Evolutionary conservation across 495 filamentous ascomycete genomes (phyloP).

Genomic region (Xylaria curta): DNA sequence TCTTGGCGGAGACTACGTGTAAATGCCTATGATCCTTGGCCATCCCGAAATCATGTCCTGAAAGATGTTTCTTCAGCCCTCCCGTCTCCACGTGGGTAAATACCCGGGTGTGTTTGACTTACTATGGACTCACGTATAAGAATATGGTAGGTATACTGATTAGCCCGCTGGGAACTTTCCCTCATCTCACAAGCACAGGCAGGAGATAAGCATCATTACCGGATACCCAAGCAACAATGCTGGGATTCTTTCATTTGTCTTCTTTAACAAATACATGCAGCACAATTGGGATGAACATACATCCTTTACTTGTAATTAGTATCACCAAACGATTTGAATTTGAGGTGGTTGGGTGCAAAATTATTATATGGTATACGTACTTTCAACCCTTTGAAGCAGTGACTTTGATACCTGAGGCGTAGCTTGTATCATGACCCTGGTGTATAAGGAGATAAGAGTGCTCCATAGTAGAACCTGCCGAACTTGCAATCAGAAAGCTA

Average conservation of each 20-base stretch:
- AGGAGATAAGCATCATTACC: background rate
- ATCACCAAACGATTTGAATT: background rate
- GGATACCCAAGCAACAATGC: background rate
- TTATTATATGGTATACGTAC: background rate
- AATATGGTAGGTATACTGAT: background rate
- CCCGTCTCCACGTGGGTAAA: conserved; percentile 6
- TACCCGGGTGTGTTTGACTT: background rate
- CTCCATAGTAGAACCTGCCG: background rate
- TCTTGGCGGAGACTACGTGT: no score
- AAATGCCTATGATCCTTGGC: background rate
- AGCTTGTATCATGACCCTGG: conserved; percentile 3
- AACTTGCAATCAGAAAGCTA: background rate
- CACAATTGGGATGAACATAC: background rate
- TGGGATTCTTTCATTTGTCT: background rate
- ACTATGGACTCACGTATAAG: background rate
- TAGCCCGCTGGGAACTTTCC: background rate
- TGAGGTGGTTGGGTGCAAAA: background rate
- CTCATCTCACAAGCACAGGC: background rate
- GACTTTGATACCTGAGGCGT: background rate
- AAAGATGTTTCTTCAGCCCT: background rate
- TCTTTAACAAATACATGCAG: background rate
- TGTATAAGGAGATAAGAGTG: conserved; percentile 12
- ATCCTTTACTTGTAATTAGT: background rate
- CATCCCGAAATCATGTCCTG: background rate
- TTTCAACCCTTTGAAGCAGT: background rate